phyloP scores from a whole-genome alignment of 1,284 basidiomycete genomes.

The Irpex lacteus region DNA sequence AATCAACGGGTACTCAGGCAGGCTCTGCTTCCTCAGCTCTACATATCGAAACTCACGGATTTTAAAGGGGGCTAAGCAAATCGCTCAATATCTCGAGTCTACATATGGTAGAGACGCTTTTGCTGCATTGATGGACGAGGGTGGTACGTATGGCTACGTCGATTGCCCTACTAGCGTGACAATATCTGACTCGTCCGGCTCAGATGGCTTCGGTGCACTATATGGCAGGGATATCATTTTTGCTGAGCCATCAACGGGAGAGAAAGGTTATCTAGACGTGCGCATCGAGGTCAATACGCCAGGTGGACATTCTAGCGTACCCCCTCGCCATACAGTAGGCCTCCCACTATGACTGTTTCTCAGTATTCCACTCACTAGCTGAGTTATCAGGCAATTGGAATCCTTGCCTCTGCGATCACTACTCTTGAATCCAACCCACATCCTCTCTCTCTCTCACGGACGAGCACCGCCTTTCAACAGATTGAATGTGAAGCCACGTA shows the following conservation, averaged over 20 bases:
- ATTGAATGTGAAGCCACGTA: slow-evolving; percentile 25
- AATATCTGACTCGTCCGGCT: neutral
- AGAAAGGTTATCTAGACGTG: slow-evolving; percentile 66
- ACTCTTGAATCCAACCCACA: slow-evolving; percentile 46
- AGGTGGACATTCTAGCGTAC: slow-evolving; percentile 67
- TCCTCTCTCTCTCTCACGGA: slow-evolving; percentile 31
- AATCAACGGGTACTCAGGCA: slow-evolving; percentile 49
- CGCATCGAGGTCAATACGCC: slow-evolving; percentile 44
- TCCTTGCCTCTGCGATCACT: slow-evolving; percentile 47
- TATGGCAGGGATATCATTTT: slow-evolving; percentile 36
- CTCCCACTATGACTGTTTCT: neutral
- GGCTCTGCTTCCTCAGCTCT: neutral
- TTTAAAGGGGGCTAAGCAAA: slow-evolving; percentile 43
- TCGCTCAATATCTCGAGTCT: slow-evolving; percentile 43
- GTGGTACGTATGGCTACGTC: slow-evolving; percentile 28
- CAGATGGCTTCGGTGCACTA: slow-evolving; percentile 31
- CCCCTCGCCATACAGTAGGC: slow-evolving; percentile 51
- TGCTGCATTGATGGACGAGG: slow-evolving; percentile 53
- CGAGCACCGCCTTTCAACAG: slow-evolving; percentile 19
- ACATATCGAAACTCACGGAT: too few relatives aligned
- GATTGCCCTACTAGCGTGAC: neutral
- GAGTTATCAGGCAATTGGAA: slow-evolving; percentile 45
- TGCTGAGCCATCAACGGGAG: slow-evolving; percentile 49
- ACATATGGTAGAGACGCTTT: slow-evolving; percentile 52
- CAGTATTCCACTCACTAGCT: neutral